Evolutionary conservation across 148 eudicot genomes (phyloP).

Genomic region (Rhododendron vialii): DNA sequence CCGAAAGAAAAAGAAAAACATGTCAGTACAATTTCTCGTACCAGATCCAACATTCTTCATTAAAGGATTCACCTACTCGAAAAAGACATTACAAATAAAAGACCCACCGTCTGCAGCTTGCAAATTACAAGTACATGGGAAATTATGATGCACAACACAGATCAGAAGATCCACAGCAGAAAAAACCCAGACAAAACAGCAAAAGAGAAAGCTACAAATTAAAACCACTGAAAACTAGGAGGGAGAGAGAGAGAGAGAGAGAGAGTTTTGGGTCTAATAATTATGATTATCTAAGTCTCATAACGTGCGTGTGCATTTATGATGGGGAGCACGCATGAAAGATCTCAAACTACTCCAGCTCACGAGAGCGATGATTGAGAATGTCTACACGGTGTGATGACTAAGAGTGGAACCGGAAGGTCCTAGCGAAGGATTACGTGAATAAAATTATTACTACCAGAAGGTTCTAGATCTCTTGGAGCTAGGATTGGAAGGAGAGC

Average conservation of each 20-base stretch:
- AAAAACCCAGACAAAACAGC: neutral
- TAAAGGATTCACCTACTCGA: neutral
- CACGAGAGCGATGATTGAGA: neutral
- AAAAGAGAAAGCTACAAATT: neutral
- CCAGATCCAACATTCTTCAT: neutral
- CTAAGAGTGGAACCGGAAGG: neutral
- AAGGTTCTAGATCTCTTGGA: slow-evolving; percentile 43
- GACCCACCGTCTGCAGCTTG: neutral
- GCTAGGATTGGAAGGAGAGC: slow-evolving; percentile 17
- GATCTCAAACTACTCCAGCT: no score
- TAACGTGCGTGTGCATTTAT: no score
- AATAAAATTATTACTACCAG: slow-evolving; percentile 17
- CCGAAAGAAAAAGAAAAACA: neutral
- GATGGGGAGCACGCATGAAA: neutral
- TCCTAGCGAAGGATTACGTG: neutral
- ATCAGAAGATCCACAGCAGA: neutral
- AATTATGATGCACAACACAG: neutral
- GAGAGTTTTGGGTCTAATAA: neutral
- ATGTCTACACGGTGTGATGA: rapidly evolving
- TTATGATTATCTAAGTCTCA: no score
- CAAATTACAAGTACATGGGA: neutral
- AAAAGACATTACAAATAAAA: neutral
- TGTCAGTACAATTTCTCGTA: neutral
- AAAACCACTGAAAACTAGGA: neutral
- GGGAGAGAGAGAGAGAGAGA: neutral